Conservation (phyloP, 441 rosid species). For the Eutrema salsugineum region DNA sequence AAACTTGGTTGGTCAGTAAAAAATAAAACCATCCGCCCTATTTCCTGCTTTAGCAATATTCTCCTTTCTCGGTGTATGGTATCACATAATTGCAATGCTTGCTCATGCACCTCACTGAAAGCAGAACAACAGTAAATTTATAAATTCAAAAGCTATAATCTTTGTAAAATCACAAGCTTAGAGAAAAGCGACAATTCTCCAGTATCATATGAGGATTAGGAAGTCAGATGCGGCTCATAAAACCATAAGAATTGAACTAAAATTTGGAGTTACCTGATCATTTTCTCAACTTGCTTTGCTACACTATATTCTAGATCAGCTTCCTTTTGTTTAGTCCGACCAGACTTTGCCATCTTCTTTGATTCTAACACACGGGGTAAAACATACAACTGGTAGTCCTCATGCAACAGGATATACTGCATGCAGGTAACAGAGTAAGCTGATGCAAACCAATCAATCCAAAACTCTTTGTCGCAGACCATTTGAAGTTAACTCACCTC, state of each 20-base stretch:
- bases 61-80: constrained; percentile 89
- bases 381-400: constrained; percentile 94
- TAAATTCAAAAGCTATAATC: constrained; percentile 7
- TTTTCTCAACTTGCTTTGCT: constrained; percentile 99
- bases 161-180: not conserved
- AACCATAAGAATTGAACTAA: not conserved
- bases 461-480: constrained; percentile 7
- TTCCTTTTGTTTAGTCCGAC: constrained; percentile 95
- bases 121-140: constrained; percentile 6
- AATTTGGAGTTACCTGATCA: constrained; percentile 66
- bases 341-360: constrained; percentile 99
- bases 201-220: constrained; percentile 6
- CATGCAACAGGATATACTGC: constrained; percentile 90
- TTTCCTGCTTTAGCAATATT: constrained; percentile 93
- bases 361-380: constrained; percentile 95
- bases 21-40: constrained; percentile 98
- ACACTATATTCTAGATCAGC: constrained; percentile 98
- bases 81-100: constrained; percentile 78
- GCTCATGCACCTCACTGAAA: constrained; percentile 98
- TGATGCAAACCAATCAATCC: constrained; percentile 10
- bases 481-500: constrained; percentile 59
- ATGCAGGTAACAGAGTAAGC: constrained; percentile 36
- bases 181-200: not conserved
- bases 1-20: constrained; percentile 99
- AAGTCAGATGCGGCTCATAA: constrained; percentile 5